A percentile compares a stretch with the other conserved stretches of the same genome.
Conservation (phyloP, 2,329 filamentous ascomycete species). For the Chaetomium olivaceum region DNA sequence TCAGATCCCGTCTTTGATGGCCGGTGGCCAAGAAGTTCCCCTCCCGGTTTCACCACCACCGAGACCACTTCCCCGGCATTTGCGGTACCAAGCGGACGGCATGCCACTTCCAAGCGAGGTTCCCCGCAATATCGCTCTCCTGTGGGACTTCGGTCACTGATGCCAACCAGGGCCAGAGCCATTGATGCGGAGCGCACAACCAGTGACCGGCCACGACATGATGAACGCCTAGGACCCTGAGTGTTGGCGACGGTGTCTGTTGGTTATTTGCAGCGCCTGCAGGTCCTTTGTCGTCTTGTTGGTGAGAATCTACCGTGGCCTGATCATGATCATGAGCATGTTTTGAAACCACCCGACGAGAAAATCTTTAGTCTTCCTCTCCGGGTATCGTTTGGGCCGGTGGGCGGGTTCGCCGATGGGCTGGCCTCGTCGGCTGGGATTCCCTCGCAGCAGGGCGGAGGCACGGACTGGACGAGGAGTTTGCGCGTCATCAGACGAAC, state of each 20-base stretch:
- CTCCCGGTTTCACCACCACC: slow-evolving; percentile 19
- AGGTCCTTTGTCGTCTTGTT: background rate
- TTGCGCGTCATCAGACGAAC: slow-evolving; percentile 21
- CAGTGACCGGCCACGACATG: background rate
- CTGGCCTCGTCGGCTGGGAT: slow-evolving; percentile 11
- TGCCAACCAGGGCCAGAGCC: background rate
- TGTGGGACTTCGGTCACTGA: background rate
- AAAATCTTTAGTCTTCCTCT: background rate
- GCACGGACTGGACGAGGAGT: slow-evolving; percentile 19
- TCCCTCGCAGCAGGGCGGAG: slow-evolving; percentile 23
- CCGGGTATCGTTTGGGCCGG: slow-evolving; percentile 15
- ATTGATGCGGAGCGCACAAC: background rate
- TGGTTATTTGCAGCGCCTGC: background rate
- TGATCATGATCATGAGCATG: background rate
- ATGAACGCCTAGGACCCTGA: background rate
- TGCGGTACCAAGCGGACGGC: slow-evolving; percentile 23
- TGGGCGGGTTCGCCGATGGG: slow-evolving; percentile 8
- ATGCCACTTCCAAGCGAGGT: slow-evolving; percentile 24
- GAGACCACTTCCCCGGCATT: slow-evolving; percentile 27
- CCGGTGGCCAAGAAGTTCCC: slow-evolving; percentile 12
- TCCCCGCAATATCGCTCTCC: slow-evolving; percentile 13
- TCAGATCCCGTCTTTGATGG: background rate
- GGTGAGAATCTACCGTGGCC: background rate
- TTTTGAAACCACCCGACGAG: background rate
- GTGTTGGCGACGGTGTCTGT: background rate